Evolutionary conservation across 129 eudicot species (phyloP).

Genomic region (Deinandra increscens): DNA sequence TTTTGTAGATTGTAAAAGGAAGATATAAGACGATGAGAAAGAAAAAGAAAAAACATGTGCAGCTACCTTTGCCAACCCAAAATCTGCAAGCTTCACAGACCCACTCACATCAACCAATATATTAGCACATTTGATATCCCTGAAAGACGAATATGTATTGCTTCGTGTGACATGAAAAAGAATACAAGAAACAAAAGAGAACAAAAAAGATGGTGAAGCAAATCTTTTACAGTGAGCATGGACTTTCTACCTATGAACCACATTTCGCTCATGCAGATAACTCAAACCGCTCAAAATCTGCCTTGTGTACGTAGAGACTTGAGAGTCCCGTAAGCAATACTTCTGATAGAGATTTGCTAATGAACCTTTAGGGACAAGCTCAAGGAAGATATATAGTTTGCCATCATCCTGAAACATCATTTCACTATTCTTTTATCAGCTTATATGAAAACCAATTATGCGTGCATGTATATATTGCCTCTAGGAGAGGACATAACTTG

Average conservation of each 20-base stretch:
- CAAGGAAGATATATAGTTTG: conserved; percentile 75
- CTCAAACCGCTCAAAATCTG: conserved; percentile 74
- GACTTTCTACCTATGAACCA: conserved; percentile 73
- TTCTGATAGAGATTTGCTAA: conserved; percentile 59
- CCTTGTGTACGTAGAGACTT: conserved; percentile 82
- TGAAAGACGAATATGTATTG: conserved; percentile 33
- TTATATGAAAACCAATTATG: not conserved
- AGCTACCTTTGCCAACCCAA: conserved; percentile 93
- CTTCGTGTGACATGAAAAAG: not conserved
- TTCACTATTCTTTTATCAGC: conserved; percentile 6
- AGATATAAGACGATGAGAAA: not conserved
- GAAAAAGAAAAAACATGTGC: not conserved
- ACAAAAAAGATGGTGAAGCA: not conserved
- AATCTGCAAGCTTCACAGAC: conserved; percentile 91
- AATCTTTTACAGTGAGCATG: conserved; percentile 8
- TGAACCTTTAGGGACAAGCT: conserved; percentile 83
- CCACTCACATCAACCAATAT: conserved; percentile 79
- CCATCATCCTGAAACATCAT: conserved; percentile 61
- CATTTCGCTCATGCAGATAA: conserved; percentile 67
- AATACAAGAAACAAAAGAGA: no score
- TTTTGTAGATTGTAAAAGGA: conserved; percentile 10
- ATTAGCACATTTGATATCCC: conserved; percentile 98
- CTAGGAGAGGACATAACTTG: not conserved
- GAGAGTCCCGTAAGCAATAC: conserved; percentile 67
- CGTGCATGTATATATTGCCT: not conserved